Evolutionary conservation across 2,329 filamentous ascomycete species (phyloP), one percentile per base, ranked within the genome.

Genomic region (Arthroderma uncinatum): DNA sequence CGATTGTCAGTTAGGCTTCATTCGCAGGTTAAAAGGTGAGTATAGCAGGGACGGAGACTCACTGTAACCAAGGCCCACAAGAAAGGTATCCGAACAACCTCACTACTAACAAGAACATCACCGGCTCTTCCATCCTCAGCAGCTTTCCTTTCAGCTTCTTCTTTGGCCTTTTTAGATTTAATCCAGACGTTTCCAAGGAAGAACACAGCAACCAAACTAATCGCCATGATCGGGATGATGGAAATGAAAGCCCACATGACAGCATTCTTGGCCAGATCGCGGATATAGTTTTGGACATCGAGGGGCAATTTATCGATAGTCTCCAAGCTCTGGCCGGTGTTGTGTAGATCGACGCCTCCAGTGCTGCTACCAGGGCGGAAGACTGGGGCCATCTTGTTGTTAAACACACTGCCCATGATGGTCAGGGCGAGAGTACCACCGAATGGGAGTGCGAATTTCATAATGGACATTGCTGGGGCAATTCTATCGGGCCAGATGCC

Each of bases 341-440:
- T 60, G 52, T 71, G 62, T 55, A 73, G 59, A 57, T 71, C 65
- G 54, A 66, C 44, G 63, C 64, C 36, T 67, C 70, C 4, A 68
- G 68, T 3, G 16, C 67, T 71, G 60, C 57, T 57, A 19, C 47
- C 47, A 1, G 58, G 54, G 4, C 56, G 62, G n/a, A 72, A 58
- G 48, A 61, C 53, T 39, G 56, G 3, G 61, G 66, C 56, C 63
- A 74, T 62, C 55, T 78, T 75, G 55, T 87, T 87, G 64, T 85
- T 85, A 67, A 86, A 86, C 1, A 87, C 82, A 7, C 79, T 77
- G 12, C 82, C 78, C 84, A 87, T 86, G 63, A 87, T 76, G 0
- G 83, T 84, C 48, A 86, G 73, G 0, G 79, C 79, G 2, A 87
- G 68, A 0, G 83, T 85, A 10, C 84, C 83, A 2, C 85, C 84